Conservation (phyloP, 1,284 basidiomycete genomes). For the Hymenochaete sp. region DNA sequence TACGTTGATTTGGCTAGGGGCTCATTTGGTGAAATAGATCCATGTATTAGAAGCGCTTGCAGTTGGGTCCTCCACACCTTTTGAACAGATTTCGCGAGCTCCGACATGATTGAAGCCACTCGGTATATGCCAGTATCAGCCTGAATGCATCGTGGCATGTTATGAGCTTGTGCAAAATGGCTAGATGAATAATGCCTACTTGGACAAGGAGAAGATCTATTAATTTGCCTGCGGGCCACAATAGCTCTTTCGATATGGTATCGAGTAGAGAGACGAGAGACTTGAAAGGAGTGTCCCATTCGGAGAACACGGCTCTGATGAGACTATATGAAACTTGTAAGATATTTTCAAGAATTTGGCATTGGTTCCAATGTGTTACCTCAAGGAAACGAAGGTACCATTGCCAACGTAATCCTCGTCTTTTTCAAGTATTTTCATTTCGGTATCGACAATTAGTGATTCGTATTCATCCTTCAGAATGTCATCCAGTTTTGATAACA, state of each 20-base stretch:
- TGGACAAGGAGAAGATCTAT: conserved; percentile 67
- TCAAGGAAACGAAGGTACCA: conserved; percentile 75
- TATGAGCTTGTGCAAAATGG: no score
- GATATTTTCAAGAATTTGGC: no score
- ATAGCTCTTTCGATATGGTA: conserved; percentile 44
- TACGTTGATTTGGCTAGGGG: conserved; percentile 50
- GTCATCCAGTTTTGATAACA: conserved; percentile 62
- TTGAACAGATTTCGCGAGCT: conserved; percentile 65
- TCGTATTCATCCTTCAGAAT: conserved; percentile 76
- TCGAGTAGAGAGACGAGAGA: conserved; percentile 57
- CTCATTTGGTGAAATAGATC: conserved; percentile 50
- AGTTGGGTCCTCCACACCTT: conserved; percentile 74
- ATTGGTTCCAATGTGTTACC: no score
- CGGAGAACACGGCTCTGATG: conserved; percentile 69
- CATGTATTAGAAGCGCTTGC: conserved; percentile 70
- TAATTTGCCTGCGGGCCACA: conserved; percentile 65
- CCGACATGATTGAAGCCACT: conserved; percentile 59
- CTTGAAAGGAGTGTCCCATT: conserved; percentile 76
- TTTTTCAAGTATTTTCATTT: conserved; percentile 64
- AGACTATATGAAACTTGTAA: no score
- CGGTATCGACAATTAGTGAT: conserved; percentile 68
- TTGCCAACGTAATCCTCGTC: conserved; percentile 64
- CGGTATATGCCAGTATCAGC: conserved; percentile 70
- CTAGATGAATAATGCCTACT: not conserved
- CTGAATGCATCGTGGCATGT: no score